Evolutionary conservation across 1,284 basidiomycete genomes (phyloP).

Genomic region (Trichosporon coremiiforme): DNA sequence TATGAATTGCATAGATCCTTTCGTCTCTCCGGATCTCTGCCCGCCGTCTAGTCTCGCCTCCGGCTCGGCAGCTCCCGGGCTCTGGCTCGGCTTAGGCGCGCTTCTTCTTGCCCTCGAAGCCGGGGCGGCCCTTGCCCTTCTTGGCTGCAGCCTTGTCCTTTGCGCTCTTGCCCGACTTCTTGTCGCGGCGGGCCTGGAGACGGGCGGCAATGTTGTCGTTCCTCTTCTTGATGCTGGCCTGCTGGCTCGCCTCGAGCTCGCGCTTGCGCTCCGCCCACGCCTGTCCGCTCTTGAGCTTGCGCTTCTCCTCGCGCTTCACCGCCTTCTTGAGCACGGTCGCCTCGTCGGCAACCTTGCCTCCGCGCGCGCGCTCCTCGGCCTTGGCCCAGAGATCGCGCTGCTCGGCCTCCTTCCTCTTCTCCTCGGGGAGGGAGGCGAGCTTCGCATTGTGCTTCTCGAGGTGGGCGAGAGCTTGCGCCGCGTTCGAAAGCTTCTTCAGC

Average conservation of each 20-base stretch:
- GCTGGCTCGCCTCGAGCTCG: constrained; percentile 69
- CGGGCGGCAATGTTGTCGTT: constrained; percentile 82
- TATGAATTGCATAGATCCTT: constrained; percentile 19
- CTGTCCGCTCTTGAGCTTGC: constrained; percentile 77
- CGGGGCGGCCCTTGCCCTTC: constrained; percentile 36
- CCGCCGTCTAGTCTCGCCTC: not conserved
- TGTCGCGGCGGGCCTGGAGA: constrained; percentile 74
- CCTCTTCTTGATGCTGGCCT: constrained; percentile 81
- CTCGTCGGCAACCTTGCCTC: constrained; percentile 83
- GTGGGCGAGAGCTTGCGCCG: constrained; percentile 77
- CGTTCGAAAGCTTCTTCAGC: constrained; percentile 66
- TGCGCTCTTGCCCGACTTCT: constrained; percentile 62
- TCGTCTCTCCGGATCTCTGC: not conserved
- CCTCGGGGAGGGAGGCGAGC: constrained; percentile 70
- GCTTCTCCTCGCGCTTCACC: constrained; percentile 83
- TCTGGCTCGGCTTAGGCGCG: constrained; percentile 8
- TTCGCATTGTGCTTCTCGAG: constrained; percentile 72
- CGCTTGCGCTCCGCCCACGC: constrained; percentile 84
- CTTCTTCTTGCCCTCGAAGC: constrained; percentile 46
- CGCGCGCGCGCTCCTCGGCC: constrained; percentile 77
- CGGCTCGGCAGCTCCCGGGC: not conserved
- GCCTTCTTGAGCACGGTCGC: constrained; percentile 82
- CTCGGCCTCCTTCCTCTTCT: constrained; percentile 73
- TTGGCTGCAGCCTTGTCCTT: constrained; percentile 58
- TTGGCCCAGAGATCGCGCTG: constrained; percentile 84